These are phyloP conservation scores for Lachnellula subtilissima DNA, from an alignment of 2,329 filamentous ascomycete species.

Conservation along the genomic window DNA sequence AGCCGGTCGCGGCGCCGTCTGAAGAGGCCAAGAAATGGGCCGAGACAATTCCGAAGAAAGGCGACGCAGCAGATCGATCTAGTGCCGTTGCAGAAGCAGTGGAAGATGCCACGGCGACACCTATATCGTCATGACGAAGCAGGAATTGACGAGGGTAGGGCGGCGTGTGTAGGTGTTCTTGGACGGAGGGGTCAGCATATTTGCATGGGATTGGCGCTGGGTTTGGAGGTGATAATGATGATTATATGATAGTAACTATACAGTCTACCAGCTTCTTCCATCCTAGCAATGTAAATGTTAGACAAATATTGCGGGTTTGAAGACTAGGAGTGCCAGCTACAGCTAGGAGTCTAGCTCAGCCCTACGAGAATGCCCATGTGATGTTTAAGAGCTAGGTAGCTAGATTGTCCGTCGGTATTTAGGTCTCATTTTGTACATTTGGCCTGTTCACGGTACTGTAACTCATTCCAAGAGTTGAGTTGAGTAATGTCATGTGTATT, in stretches of 20 bases:
- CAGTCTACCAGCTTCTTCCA: not conserved
- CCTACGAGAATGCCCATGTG: not conserved
- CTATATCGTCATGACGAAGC: conserved; percentile 17
- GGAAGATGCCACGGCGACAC: conserved; percentile 20
- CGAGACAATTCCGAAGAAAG: conserved; percentile 10
- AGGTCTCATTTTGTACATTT: not conserved
- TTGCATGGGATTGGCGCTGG: not conserved
- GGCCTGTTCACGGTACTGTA: too few relatives aligned
- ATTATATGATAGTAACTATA: not conserved
- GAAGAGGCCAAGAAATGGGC: conserved; percentile 12
- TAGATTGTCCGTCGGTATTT: not conserved
- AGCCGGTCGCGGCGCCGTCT: not conserved
- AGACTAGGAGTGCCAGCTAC: too few relatives aligned
- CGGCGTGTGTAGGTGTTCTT: not conserved
- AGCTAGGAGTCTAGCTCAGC: not conserved
- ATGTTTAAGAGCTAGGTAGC: not conserved
- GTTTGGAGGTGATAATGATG: not conserved
- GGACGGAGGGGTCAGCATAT: not conserved
- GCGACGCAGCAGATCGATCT: conserved; percentile 8
- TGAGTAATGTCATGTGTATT: too few relatives aligned
- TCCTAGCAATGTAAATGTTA: not conserved
- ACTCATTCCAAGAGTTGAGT: too few relatives aligned
- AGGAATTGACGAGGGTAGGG: not conserved
- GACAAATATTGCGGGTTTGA: not conserved
- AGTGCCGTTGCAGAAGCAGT: conserved; percentile 20